These are phyloP conservation scores for Linnemannia hyalina DNA, from an alignment of 192 early-diverging fungal genomes.

Conservation along the genomic window DNA sequence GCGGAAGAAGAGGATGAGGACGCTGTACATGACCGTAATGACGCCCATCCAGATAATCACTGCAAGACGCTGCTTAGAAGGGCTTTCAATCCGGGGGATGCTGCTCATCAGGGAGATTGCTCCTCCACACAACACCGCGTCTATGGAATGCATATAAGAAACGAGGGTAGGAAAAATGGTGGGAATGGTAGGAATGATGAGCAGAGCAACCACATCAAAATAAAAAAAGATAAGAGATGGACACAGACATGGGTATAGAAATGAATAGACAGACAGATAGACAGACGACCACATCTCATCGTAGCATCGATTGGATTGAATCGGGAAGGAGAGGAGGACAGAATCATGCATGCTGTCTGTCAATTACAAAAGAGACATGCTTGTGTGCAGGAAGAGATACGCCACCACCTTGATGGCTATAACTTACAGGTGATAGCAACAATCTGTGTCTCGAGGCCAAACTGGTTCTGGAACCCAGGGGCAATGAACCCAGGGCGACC, in stretches of 20 bases:
- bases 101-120: conserved; percentile 67
- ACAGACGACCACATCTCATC: background rate
- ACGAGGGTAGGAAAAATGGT: background rate
- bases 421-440: conserved; percentile 78
- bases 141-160: conserved; percentile 53
- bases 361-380: background rate
- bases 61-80: conserved; percentile 65
- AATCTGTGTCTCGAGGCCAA: conserved; percentile 79
- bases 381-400: background rate
- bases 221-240: background rate
- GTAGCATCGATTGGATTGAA: background rate
- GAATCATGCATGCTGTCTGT: background rate
- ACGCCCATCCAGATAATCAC: conserved; percentile 70
- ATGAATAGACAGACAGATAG: background rate
- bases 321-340: background rate
- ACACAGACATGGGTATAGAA: background rate
- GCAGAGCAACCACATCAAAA: background rate
- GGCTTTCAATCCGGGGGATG: conserved; percentile 68
- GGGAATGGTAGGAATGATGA: background rate
- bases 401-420: background rate
- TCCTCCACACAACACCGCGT: conserved; percentile 68
- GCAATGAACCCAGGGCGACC: conserved; percentile 73
- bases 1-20: conserved; percentile 74
- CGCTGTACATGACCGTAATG: conserved; percentile 76
- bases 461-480: conserved; percentile 76